These are phyloP conservation scores for Euphorbia neoarborescens DNA, from an alignment of 441 rosid genomes.

Conservation along the genomic window DNA sequence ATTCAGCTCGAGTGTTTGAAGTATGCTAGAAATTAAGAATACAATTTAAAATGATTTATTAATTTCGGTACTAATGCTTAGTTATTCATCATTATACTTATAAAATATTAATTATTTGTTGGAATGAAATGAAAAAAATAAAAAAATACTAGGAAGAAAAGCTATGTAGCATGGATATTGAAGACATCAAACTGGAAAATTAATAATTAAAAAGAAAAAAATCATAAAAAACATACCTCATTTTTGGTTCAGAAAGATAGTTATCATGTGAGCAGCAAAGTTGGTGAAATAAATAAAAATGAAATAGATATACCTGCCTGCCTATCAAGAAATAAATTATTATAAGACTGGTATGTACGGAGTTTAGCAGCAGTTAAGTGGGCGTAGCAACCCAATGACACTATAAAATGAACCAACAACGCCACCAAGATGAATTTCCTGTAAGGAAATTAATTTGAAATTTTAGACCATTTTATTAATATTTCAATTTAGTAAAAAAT, in stretches of 20 bases:
- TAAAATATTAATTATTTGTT: no score
- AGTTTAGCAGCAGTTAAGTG: neutral
- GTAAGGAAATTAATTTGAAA: no score
- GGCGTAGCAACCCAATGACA: neutral
- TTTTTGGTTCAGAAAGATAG: neutral
- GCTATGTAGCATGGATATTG: no score
- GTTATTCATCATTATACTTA: no score
- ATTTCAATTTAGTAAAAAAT: no score
- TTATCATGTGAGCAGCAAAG: neutral
- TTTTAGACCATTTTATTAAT: no score
- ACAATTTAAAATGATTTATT: no score
- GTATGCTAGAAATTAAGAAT: neutral
- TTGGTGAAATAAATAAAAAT: conserved; percentile 4
- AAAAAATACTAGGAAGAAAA: no score
- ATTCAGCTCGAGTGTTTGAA: neutral
- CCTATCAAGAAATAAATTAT: neutral
- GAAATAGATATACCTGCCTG: conserved; percentile 14
- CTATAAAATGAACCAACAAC: conserved; percentile 25
- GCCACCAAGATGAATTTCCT: no score
- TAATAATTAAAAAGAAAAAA: neutral
- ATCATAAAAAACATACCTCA: neutral
- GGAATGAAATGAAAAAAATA: no score
- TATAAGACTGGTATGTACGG: neutral
- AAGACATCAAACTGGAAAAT: no score
- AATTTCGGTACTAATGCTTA: no score